These are phyloP conservation scores for Allodekkera sacchari DNA, from an alignment of 805 yeast species.

Conservation along the genomic window DNA sequence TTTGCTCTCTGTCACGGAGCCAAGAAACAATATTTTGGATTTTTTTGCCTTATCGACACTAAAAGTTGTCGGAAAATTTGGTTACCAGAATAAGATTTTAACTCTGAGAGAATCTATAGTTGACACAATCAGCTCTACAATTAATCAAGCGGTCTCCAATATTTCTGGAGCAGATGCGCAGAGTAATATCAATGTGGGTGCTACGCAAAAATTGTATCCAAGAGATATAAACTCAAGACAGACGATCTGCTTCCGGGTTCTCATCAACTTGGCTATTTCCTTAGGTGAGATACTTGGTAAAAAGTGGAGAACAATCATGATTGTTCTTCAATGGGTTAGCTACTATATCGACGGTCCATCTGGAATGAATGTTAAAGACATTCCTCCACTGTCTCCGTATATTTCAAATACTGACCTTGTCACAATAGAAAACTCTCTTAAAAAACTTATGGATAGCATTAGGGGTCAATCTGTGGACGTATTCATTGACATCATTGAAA, in stretches of 20 bases:
- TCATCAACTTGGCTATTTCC: constrained; percentile 68
- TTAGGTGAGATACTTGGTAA: constrained; percentile 64
- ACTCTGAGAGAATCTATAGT: constrained; percentile 45
- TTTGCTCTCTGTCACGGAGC: constrained; percentile 43
- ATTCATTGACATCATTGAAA: constrained; percentile 37
- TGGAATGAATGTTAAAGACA: constrained; percentile 29
- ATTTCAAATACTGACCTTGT: constrained; percentile 38
- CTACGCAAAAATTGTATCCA: constrained; percentile 21
- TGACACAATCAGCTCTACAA: constrained; percentile 39
- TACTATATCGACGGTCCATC: constrained; percentile 61
- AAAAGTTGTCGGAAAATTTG: constrained; percentile 27
- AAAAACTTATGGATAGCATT: constrained; percentile 59
- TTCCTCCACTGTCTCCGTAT: constrained; percentile 34
- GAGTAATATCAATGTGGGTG: constrained; percentile 3
- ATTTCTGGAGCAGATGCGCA: constrained; percentile 8
- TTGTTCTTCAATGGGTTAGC: constrained; percentile 73
- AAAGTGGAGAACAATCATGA: constrained; percentile 58
- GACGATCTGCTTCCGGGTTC: constrained; percentile 67
- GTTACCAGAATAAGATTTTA: constrained; percentile 26
- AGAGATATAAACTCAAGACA: constrained; percentile 57
- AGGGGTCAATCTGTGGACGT: constrained; percentile 44
- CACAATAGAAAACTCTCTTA: constrained; percentile 46
- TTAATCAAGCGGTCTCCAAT: constrained; percentile 28
- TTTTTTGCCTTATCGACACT: constrained; percentile 39
- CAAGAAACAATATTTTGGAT: constrained; percentile 51